phyloP scores from a whole-genome alignment of 805 yeast species.

The Myxozyma kluyveri region DNA sequence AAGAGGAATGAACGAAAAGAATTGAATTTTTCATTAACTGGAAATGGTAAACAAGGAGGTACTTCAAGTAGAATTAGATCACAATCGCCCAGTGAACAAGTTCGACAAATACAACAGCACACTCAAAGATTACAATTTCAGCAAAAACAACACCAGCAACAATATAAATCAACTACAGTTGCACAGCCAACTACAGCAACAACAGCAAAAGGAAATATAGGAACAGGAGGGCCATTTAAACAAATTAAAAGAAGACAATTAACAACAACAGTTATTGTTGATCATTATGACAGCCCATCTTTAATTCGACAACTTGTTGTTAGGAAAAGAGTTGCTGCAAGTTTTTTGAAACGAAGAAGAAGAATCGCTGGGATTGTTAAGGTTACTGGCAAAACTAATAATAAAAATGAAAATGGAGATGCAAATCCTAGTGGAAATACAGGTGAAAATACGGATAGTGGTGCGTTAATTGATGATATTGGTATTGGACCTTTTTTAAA shows the following conservation, averaged over 20 bases:
- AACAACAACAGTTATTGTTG: neutral
- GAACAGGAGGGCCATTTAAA: neutral
- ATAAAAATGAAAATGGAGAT: conserved; percentile 1
- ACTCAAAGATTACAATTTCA: neutral
- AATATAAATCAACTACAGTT: neutral
- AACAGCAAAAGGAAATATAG: too few relatives aligned
- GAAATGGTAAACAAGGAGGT: neutral
- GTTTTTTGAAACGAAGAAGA: too few relatives aligned
- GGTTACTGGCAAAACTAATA: conserved; percentile 3
- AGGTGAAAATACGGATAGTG: neutral
- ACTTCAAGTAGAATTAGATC: neutral
- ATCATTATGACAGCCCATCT: too few relatives aligned
- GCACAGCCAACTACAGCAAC: neutral
- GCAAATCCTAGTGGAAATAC: conserved; percentile 4
- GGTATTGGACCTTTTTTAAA: too few relatives aligned
- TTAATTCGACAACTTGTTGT: too few relatives aligned
- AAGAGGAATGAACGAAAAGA: neutral
- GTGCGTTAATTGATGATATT: conserved; percentile 9
- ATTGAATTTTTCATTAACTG: neutral
- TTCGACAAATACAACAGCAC: neutral
- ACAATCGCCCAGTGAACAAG: neutral
- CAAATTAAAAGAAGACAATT: neutral
- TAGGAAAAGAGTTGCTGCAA: too few relatives aligned
- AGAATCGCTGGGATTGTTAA: neutral
- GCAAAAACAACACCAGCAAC: neutral